Percentiles rank a stretch among this genome's conserved stretches.
Conservation (phyloP, 2,329 filamentous ascomycete genomes). For the Huntiella savannae region DNA sequence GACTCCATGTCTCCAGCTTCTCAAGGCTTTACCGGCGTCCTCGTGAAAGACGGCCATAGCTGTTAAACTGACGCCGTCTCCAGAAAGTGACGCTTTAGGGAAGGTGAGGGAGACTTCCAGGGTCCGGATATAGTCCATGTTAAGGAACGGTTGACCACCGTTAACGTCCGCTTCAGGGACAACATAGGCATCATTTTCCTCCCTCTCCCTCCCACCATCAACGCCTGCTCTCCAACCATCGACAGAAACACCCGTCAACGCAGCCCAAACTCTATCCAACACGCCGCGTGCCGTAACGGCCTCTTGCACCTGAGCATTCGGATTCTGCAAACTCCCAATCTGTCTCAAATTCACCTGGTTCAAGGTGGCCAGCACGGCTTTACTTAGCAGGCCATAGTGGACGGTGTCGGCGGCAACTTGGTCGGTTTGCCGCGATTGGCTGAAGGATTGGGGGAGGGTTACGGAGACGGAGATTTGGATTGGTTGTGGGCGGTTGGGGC, state of each 20-base stretch:
- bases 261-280: slow-evolving; percentile 19
- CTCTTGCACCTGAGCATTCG: not conserved
- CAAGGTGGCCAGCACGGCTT: slow-evolving; percentile 36
- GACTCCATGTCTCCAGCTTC: slow-evolving; percentile 9
- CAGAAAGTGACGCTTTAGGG: slow-evolving; percentile 50
- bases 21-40: slow-evolving; percentile 5
- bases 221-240: slow-evolving; percentile 10
- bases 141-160: slow-evolving; percentile 17
- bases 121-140: slow-evolving; percentile 21
- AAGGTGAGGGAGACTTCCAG: slow-evolving; percentile 36
- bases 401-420: slow-evolving; percentile 49
- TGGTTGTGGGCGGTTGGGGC: slow-evolving; percentile 38
- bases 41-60: slow-evolving; percentile 24
- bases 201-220: slow-evolving; percentile 1
- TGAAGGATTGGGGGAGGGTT: slow-evolving; percentile 35
- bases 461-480: slow-evolving; percentile 40
- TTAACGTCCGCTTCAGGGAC: not conserved
- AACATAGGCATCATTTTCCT: slow-evolving; percentile 5
- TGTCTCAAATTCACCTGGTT: slow-evolving; percentile 15
- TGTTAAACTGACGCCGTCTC: slow-evolving; percentile 37
- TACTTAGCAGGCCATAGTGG: slow-evolving; percentile 55
- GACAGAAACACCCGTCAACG: slow-evolving; percentile 16
- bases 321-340: slow-evolving; percentile 2
- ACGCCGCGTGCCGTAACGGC: slow-evolving; percentile 15
- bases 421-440: slow-evolving; percentile 37